Evolutionary conservation across 2,329 filamentous ascomycete genomes (phyloP).

Genomic region (Aspergillus tamarii): DNA sequence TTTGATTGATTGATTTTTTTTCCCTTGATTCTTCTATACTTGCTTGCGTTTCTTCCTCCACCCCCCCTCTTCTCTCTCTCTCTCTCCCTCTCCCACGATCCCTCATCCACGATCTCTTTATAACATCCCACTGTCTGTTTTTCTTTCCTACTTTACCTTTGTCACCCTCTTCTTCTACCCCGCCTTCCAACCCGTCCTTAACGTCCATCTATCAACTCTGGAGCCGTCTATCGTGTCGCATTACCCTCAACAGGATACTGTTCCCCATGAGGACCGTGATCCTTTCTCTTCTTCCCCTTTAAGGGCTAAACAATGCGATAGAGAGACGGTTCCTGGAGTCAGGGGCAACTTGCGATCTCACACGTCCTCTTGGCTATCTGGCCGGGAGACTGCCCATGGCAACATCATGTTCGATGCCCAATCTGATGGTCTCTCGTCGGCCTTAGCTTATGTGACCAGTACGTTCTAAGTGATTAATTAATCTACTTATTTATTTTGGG

Average conservation of each 20-base stretch:
- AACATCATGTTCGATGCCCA: slow-evolving; percentile 49
- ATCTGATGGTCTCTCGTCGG: slow-evolving; percentile 38
- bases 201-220: slow-evolving; percentile 25
- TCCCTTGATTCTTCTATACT: background rate
- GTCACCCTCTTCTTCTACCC: slow-evolving; percentile 1
- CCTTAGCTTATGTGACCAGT: slow-evolving; percentile 41
- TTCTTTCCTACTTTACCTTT: slow-evolving; percentile 4
- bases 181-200: slow-evolving; percentile 12
- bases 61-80: background rate
- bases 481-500: background rate
- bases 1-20: background rate
- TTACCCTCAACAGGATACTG: slow-evolving; percentile 7
- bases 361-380: slow-evolving; percentile 36
- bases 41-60: background rate
- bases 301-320: slow-evolving; percentile 46
- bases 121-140: background rate
- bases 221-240: slow-evolving; percentile 22
- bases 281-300: slow-evolving; percentile 21
- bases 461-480: slow-evolving; percentile 24
- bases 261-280: slow-evolving; percentile 25
- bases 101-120: background rate
- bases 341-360: slow-evolving; percentile 42
- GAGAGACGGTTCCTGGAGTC: slow-evolving; percentile 31
- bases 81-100: background rate
- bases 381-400: slow-evolving; percentile 38